Base-by-base conservation (phyloP, 441 rosid species). In the Manihot esculenta region DNA sequence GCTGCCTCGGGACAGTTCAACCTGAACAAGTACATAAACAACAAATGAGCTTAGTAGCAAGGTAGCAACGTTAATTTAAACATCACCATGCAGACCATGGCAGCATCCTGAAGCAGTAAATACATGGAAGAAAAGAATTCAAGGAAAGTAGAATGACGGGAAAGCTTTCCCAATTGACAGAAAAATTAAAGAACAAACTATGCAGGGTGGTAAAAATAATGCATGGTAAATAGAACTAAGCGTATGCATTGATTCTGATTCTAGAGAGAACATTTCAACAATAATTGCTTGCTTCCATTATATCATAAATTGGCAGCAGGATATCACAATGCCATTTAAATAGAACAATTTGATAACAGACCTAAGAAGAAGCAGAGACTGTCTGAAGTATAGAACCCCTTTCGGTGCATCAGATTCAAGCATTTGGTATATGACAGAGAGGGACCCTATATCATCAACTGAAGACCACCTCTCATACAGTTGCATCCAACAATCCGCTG, bases 401-500 rank as follows among this genome's bases (percentile, higher is more conserved):
- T 88, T 92, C 17, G 87, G 87, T 11, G 93, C 92, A 84, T 86
- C 98, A 10, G 99, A 87, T 85, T 95, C 98, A 30, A 95, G 99
- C 99, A 95, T 95, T 80, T 95, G 98, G 79, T 92, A 95, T 70
- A 95, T 95, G 47, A 95, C 99, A 9, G 99, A 95, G 76, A 95
- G 97, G 57, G 99, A 94, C 42, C 99, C 99, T 48, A 90, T 88
- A 75, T 94, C 99, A 75, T 94, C 99, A 71, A 95, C 99, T 38
- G 88, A 86, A 35, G 99, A 95, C 98, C 99, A 95, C 73, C 92
- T 84, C 70, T 91, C 97, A 77, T 92, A 95, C 76, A 95, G 77
- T 67, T 95, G 99, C 89, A 92, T 79, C 99, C 99, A 95, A 80
- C 97, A 95, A 85, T 95, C 99, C 0, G 98, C 99, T 1, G 97